Evolutionary conservation across 371 early-diverging fungal species (phyloP).

Genomic region (Mortierella sp.): DNA sequence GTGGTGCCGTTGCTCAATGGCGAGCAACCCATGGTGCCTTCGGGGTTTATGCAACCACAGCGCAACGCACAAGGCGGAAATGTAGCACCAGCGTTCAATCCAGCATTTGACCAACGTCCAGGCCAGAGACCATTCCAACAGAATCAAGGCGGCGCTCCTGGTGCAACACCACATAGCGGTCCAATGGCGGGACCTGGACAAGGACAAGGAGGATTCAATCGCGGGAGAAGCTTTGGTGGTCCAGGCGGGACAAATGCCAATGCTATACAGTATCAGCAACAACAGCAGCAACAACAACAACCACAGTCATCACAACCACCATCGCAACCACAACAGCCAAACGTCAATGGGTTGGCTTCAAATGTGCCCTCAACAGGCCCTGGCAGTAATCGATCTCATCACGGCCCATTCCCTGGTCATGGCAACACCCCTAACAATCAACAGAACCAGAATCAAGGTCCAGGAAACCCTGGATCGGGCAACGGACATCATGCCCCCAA

Average conservation of each 20-base stretch:
- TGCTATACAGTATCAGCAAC: background rate
- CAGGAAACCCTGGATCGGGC: background rate
- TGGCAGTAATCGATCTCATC: slow-evolving; percentile 13
- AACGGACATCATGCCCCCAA: slow-evolving; percentile 4
- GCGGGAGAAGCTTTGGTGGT: slow-evolving; percentile 9
- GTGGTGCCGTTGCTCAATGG: slow-evolving; percentile 9
- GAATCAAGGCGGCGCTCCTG: slow-evolving; percentile 10
- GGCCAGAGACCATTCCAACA: slow-evolving; percentile 22
- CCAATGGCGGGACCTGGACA: slow-evolving; percentile 10
- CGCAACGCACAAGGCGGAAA: slow-evolving; percentile 15
- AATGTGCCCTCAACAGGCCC: slow-evolving; percentile 1
- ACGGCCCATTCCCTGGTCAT: slow-evolving; percentile 4
- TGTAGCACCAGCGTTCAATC: slow-evolving; percentile 24
- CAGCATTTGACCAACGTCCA: slow-evolving; percentile 33
- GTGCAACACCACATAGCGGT: background rate
- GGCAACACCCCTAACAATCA: background rate
- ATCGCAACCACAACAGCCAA: slow-evolving; percentile 4
- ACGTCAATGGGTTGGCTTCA: slow-evolving; percentile 15
- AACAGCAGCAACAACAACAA: slow-evolving; percentile 5
- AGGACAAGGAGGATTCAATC: slow-evolving; percentile 9
- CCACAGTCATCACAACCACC: background rate
- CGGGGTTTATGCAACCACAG: slow-evolving; percentile 22
- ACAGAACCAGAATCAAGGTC: slow-evolving; percentile 4
- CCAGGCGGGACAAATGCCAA: slow-evolving; percentile 3
- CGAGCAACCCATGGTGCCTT: slow-evolving; percentile 16